phyloP scores from a whole-genome alignment of 176 grass and related monocot genomes.

The Dactylis glomerata region DNA sequence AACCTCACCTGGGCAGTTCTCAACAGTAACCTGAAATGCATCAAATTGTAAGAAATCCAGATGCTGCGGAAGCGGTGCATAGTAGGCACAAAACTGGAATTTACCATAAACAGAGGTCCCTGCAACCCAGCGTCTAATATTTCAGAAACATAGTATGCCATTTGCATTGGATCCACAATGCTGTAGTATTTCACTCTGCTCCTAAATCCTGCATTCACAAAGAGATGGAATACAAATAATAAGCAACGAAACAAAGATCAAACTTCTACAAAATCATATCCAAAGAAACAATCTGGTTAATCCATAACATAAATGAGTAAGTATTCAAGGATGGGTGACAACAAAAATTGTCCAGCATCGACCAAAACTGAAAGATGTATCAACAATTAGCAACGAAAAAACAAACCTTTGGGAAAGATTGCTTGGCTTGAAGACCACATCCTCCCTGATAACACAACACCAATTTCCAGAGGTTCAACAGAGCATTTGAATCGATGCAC shows the following conservation, averaged over 20 bases:
- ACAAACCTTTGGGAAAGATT: constrained; percentile 90
- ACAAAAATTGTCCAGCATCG: background rate
- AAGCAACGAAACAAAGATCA: constrained; percentile 8
- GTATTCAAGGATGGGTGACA: background rate
- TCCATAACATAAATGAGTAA: background rate
- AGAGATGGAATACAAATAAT: constrained; percentile 19
- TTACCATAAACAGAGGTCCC: constrained; percentile 86
- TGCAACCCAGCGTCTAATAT: constrained; percentile 82
- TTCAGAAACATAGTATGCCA: constrained; percentile 80
- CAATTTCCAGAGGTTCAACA: constrained; percentile 87
- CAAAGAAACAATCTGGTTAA: background rate
- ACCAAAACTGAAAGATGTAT: background rate
- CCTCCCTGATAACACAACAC: constrained; percentile 61
- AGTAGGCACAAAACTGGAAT: constrained; percentile 4
- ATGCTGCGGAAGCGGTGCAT: constrained; percentile 27
- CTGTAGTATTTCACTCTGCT: constrained; percentile 89
- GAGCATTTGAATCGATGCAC: constrained; percentile 67
- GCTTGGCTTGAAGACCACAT: constrained; percentile 70
- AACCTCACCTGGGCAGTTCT: constrained; percentile 73
- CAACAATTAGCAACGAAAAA: constrained; percentile 18
- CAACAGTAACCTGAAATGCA: constrained; percentile 66
- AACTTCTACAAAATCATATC: background rate
- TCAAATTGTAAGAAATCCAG: constrained; percentile 29
- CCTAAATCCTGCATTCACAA: constrained; percentile 69
- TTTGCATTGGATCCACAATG: constrained; percentile 68